These are phyloP conservation scores for Colletotrichum sp. DNA, from an alignment of 2,329 filamentous ascomycete species.

Conservation along the genomic window DNA sequence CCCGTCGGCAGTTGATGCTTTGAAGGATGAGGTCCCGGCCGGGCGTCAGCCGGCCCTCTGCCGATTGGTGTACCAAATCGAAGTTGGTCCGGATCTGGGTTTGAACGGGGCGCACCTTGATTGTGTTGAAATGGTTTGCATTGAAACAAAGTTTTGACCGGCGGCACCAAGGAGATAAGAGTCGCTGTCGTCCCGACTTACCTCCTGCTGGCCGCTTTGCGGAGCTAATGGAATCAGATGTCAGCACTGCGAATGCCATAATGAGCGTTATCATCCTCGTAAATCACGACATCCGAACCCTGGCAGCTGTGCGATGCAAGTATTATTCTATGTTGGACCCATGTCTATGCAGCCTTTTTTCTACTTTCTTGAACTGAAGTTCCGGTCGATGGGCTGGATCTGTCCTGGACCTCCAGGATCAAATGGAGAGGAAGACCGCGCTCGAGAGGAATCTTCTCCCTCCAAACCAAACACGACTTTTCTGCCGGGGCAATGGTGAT, in stretches of 20 bases:
- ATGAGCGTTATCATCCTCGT: not conserved
- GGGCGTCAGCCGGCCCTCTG: not conserved
- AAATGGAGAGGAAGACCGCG: slow-evolving; percentile 52
- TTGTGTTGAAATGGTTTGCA: not conserved
- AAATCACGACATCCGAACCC: not conserved
- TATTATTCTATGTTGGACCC: not conserved
- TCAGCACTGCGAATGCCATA: not conserved
- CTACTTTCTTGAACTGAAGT: slow-evolving; percentile 9
- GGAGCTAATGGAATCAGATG: not conserved
- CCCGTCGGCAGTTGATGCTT: not conserved
- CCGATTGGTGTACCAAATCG: not conserved
- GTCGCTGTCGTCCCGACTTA: not conserved
- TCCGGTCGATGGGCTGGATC: slow-evolving; percentile 36
- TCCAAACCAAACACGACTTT: slow-evolving; percentile 35
- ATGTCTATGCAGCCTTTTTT: not conserved
- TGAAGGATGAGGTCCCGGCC: not conserved
- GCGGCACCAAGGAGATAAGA: not conserved
- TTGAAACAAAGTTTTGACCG: not conserved
- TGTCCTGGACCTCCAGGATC: slow-evolving; percentile 53
- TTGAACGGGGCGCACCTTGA: not conserved
- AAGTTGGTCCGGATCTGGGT: not conserved
- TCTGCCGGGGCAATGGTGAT: slow-evolving; percentile 30
- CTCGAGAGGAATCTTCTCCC: slow-evolving; percentile 18
- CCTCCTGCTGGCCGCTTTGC: not conserved
- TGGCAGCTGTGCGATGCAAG: not conserved